Evolutionary conservation across 257 asterid genomes (phyloP), one percentile per base, ranked within the genome.

Genomic region (Penstemon davidsonii): DNA sequence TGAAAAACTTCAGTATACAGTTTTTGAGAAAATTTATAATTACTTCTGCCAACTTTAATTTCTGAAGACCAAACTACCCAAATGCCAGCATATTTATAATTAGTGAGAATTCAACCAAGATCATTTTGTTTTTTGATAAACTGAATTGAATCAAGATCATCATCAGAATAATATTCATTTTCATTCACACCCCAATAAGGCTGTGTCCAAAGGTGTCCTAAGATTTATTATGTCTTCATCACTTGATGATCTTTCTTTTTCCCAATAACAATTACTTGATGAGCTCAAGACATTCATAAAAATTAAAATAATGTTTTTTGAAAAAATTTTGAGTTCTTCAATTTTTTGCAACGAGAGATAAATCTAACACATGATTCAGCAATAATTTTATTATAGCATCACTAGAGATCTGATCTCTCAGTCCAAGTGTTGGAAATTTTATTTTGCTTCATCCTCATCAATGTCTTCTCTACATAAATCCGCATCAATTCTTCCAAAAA

Each of bases 391-490:
- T 49, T 52, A 46, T 0, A 52, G 41, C 84, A 76, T 80, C 86
- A 85, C 60, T 4, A 13, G 82, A 73, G 81, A 74, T 8, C 63
- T 7, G 33, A 45, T 68, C 66, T 75, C 83, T 84, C 88, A 83
- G 86, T 74, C 91, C 86, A 80, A 85, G 88, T 82, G 91, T 82
- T 85, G 91, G 86, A 80, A 76, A 69, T 56, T 11, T 1, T 8
- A 8, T 11, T 50, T 78, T 73, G 84, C 78, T 75, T 78, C 87
- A 82, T 80, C 90, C 71, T 73, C 81, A 80, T 80, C 82, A 49
- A 45, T 2, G 7, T n/a, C 1, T 53, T 4, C 5, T 15, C 47
- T 50, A 54, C 33, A 25, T 25, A 25, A 25, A 25, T 25, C 33
- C 33, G 33, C 1, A 25, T 25, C 33, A 25, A 25, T 25, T 25